Evolutionary conservation across 495 filamentous ascomycete species (phyloP), one percentile per base, ranked within the genome.

Genomic region (Copromyces sp.): DNA sequence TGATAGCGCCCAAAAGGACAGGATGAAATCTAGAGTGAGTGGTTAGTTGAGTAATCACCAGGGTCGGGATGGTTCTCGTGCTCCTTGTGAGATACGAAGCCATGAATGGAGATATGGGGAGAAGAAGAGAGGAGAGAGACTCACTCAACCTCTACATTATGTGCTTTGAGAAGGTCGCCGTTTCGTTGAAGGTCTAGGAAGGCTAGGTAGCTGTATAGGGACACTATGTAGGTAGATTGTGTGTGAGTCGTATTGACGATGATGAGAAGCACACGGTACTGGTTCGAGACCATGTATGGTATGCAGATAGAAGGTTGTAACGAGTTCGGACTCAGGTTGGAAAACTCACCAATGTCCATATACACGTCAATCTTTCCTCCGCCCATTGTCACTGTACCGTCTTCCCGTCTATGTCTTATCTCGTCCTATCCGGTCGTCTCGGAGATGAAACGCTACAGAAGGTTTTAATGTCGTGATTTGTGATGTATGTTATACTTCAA

Each of bases 1-100:
- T 93, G 75, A 94, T 87, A 29, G 87, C 92, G 68, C 90, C 91
- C n/a, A 94, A 82, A 75, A 94, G 89, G 68, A 93, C 81, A 16
- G 92, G 92, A 75, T 90, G 84, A 70, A 89, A 86, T 73, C 90
- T 92, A 70, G n/a, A 20, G 68, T n/a, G 9, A 41, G 6, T 40
- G 68, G 29, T 59, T 37, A 20, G 39, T 39, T 29, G 32, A 35
- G 53, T 65, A 35, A 35, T 65, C 53, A 35, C 6, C 73, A 61
- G 9, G 45, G 20, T 61, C n/a, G 4, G 17, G 12, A 45, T 70
- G 9, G 17, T 73, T 71, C 42, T 70, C 9, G 12, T 16, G 24
- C 35, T 37, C 35, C 39, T 32, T 39, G 32, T 53, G 47, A 73
- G 45, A 35, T 70, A 24, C 24, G 24, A 24, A 24, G 24, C 24